Evolutionary conservation across 805 yeast genomes (phyloP).

Genomic region (Metschnikowia bowlesiae): DNA sequence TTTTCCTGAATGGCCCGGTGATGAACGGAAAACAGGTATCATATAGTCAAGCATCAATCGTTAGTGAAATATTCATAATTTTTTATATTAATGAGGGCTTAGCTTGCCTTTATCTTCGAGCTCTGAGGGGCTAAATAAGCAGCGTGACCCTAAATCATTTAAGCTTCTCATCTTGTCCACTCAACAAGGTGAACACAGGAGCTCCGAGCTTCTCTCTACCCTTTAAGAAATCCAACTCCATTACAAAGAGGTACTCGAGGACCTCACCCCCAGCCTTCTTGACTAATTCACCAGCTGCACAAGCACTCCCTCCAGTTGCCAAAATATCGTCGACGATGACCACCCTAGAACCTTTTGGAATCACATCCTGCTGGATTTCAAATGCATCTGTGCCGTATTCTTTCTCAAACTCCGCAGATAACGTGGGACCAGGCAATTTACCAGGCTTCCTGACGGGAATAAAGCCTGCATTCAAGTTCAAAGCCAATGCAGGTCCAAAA

Average conservation of each 20-base stretch:
- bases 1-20: neutral
- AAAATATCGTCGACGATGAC: constrained; percentile 92
- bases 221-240: constrained; percentile 92
- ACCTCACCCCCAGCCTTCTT: constrained; percentile 62
- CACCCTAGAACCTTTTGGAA: constrained; percentile 76
- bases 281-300: constrained; percentile 87
- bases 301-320: constrained; percentile 97
- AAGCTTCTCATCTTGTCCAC: constrained; percentile 65
- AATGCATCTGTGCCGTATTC: constrained; percentile 91
- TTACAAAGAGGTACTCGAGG: constrained; percentile 77
- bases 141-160: neutral
- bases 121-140: neutral
- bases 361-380: constrained; percentile 80
- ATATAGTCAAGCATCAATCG: neutral
- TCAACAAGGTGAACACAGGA: constrained; percentile 83
- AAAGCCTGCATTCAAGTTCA: constrained; percentile 84
- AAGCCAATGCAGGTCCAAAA: constrained; percentile 93
- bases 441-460: constrained; percentile 95
- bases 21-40: neutral
- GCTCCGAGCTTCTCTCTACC: constrained; percentile 86
- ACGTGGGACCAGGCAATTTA: constrained; percentile 84
- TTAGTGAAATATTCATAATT: neutral
- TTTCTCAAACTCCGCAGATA: constrained; percentile 69
- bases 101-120: neutral
- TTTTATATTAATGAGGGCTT: neutral